A percentile compares a stretch with the other conserved stretches of the same genome.
phyloP scores from a whole-genome alignment of 2,329 filamentous ascomycete genomes.

The Furcasterigmium sp. region DNA sequence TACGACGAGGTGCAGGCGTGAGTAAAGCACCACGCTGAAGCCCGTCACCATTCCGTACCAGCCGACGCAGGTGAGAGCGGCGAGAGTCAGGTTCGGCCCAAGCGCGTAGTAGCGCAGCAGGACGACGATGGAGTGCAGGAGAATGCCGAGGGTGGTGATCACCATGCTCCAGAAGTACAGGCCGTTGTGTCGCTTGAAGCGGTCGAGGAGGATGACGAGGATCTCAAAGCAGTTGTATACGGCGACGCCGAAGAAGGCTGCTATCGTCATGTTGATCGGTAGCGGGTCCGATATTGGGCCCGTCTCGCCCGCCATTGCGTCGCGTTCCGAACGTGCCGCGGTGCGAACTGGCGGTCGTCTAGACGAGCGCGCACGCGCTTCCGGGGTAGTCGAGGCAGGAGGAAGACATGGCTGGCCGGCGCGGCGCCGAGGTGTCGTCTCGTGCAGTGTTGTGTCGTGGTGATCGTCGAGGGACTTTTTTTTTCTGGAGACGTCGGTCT shows the following conservation, averaged over 20 bases:
- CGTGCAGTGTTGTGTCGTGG: no score
- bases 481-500: no score
- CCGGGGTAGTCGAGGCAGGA: no score
- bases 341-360: no score
- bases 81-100: not conserved
- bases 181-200: conserved; percentile 16
- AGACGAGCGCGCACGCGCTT: no score
- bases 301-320: conserved; percentile 2
- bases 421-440: no score
- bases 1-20: conserved; percentile 51
- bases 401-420: no score
- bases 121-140: conserved; percentile 48
- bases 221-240: conserved; percentile 18
- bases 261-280: conserved; percentile 9
- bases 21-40: conserved; percentile 20
- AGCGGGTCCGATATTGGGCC: not conserved
- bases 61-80: conserved; percentile 24
- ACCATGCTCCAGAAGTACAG: conserved; percentile 25
- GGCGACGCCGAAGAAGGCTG: conserved; percentile 14
- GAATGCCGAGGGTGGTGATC: conserved; percentile 30
- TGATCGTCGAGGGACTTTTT: no score
- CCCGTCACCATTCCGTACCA: conserved; percentile 56
- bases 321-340: no score
- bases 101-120: conserved; percentile 31
- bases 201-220: conserved; percentile 16